A percentile compares a stretch with the other conserved stretches of the same genome.
Evolutionary conservation across 331 rosid genomes (phyloP).

Genomic region (Stylosanthes scabra): DNA sequence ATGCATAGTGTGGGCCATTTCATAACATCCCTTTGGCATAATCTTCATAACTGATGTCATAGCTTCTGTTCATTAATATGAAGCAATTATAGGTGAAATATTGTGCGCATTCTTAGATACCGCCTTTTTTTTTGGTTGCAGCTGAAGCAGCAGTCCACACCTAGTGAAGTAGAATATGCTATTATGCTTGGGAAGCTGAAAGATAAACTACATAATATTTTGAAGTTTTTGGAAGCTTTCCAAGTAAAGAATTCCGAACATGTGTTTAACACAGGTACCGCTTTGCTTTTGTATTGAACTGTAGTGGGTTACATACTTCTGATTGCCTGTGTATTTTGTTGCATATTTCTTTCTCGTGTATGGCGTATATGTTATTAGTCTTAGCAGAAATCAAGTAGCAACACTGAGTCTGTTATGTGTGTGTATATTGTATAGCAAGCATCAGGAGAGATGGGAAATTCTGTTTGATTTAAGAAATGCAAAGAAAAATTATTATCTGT

Average conservation of each 20-base stretch:
- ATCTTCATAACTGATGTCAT: background rate
- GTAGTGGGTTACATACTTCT: conserved; percentile 17
- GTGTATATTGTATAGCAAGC: background rate
- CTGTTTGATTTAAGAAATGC: conserved; percentile 6
- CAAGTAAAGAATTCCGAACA: conserved; percentile 85
- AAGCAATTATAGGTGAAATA: background rate
- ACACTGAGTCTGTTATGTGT: conserved; percentile 7
- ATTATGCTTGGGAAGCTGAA: conserved; percentile 51
- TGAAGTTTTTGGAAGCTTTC: conserved; percentile 72
- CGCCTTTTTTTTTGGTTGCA: conserved; percentile 45
- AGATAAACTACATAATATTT: conserved; percentile 56
- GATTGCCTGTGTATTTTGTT: background rate
- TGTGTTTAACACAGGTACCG: conserved; percentile 83
- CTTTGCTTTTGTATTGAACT: conserved; percentile 16
- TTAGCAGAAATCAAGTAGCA: conserved; percentile 18
- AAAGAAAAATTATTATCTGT: conserved; percentile 5
- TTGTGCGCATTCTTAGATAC: conserved; percentile 28
- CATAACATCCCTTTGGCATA: conserved; percentile 25
- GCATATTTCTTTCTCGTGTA: conserved; percentile 20
- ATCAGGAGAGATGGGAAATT: conserved; percentile 18
- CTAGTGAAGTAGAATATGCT: conserved; percentile 60
- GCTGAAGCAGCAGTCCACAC: conserved; percentile 65
- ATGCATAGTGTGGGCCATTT: conserved; percentile 6
- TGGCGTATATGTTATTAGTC: conserved; percentile 10
- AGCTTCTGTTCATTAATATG: conserved; percentile 14